Evolutionary conservation across 2,329 filamentous ascomycete species (phyloP), one percentile per base, ranked within the genome.

Genomic region (Sclerotinia nivalis): DNA sequence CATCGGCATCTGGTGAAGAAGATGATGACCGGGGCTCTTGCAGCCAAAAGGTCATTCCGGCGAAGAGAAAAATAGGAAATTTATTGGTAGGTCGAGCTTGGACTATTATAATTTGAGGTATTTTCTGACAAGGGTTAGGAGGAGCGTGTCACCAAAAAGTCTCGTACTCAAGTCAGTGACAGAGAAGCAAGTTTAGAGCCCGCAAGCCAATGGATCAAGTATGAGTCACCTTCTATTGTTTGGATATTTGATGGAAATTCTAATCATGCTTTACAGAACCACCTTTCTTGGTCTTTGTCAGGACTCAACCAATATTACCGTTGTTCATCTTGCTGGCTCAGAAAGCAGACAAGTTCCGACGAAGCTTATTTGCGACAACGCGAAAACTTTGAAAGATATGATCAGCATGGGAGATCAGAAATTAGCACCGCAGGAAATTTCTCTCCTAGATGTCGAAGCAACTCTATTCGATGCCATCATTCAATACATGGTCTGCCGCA

Each of bases 381-480:
- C 69, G 2, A 9, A n/a, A 50, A 49, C n/a, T 22, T 71, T 56
- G 56, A 54, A 49, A 15, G 15, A 61, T 25, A 4, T 43, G 25
- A n/a, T 68, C 20, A 37, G 43, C 18, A 25, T 34, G 25, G 8
- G 15, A 52, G 31, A 56, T 9, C 37, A 47, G 28, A 13, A 52
- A 43, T 4, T 43, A 28, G 61, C 4, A 8, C 6, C 66, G 22
- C 45, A 64, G 12, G 31, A 55, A 15, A 69, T 71, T 18, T 1
- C 47, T 4, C 47, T 71, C 7, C 7, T 2, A 18, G n/a, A 60
- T 60, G 28, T 70, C 20, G 28, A 49, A 8, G 15, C 56, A 13
- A 34, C 37, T 15, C 13, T 65, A 0, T 73, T 73, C 15, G 70
- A 72, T 40, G 25, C 68, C 10, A 22, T 60, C 15, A 58, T 70